phyloP scores from a whole-genome alignment of 208 protist species.

The Trypanosoma platydactyli region DNA sequence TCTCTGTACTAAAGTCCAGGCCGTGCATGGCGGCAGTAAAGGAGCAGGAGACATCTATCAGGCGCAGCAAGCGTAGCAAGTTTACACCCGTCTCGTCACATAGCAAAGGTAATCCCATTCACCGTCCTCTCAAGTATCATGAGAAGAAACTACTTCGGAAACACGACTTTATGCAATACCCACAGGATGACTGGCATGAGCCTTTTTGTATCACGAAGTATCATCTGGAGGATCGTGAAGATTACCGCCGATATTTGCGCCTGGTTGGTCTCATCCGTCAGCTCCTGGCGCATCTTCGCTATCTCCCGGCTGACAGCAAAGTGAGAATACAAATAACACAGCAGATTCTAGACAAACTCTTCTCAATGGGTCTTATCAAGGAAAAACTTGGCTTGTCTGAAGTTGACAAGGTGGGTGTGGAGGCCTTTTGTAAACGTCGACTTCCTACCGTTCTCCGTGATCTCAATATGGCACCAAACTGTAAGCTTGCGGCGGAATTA shows the following conservation, averaged over 20 bases:
- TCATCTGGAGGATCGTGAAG: conserved; percentile 90
- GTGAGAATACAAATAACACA: conserved; percentile 91
- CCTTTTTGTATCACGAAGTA: conserved; percentile 92
- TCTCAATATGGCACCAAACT: conserved; percentile 88
- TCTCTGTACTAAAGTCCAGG: conserved; percentile 39
- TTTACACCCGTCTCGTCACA: conserved; percentile 74
- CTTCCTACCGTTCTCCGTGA: conserved; percentile 87
- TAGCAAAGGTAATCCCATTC: conserved; percentile 82
- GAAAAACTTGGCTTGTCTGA: conserved; percentile 81
- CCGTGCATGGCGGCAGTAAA: conserved; percentile 50
- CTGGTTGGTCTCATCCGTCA: conserved; percentile 85
- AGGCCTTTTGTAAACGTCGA: conserved; percentile 89
- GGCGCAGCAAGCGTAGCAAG: conserved; percentile 81
- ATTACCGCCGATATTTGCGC: conserved; percentile 90
- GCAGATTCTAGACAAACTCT: conserved; percentile 89
- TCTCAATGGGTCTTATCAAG: conserved; percentile 88
- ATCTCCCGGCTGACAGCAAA: conserved; percentile 84
- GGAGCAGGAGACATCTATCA: conserved; percentile 52
- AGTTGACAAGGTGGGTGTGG: conserved; percentile 89
- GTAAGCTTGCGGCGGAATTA: conserved; percentile 76
- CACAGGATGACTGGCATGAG: conserved; percentile 92
- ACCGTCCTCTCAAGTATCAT: conserved; percentile 86
- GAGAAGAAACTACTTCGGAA: conserved; percentile 91
- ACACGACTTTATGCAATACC: conserved; percentile 93
- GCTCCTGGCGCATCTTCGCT: conserved; percentile 87